phyloP scores from a whole-genome alignment of 228 moss, liverwort and hornwort species.

The Sphagnum magellanicum region DNA sequence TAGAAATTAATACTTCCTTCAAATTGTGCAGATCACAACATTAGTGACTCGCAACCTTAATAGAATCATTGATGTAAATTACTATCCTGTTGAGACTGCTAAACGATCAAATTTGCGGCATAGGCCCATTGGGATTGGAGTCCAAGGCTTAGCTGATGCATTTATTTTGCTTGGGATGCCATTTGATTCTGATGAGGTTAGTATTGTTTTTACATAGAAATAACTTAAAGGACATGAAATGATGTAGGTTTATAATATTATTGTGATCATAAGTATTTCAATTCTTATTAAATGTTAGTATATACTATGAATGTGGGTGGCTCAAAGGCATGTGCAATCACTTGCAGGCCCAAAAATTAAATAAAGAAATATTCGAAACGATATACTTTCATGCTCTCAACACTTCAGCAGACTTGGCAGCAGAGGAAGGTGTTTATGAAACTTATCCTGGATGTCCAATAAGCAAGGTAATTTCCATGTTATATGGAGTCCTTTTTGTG shows the following conservation, averaged over 20 bases:
- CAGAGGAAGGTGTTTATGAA: constrained; percentile 63
- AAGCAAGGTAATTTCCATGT: constrained; percentile 33
- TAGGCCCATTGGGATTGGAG: constrained; percentile 83
- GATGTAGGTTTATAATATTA: background rate
- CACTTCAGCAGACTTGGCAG: constrained; percentile 61
- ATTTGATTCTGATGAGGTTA: constrained; percentile 66
- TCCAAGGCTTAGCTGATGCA: constrained; percentile 87
- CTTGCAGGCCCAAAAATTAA: constrained; percentile 58
- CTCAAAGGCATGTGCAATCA: background rate
- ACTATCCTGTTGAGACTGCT: constrained; percentile 71
- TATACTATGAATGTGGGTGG: no score
- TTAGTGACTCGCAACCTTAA: constrained; percentile 75
- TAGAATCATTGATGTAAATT: constrained; percentile 78
- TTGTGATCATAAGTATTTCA: no score
- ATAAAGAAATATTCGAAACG: constrained; percentile 79
- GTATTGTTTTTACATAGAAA: background rate
- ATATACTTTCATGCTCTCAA: constrained; percentile 77
- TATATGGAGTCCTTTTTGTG: no score
- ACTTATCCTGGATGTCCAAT: constrained; percentile 69
- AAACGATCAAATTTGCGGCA: constrained; percentile 68
- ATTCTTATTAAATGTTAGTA: no score
- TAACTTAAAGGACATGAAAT: background rate
- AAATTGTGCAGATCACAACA: constrained; percentile 49
- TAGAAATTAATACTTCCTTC: no score
- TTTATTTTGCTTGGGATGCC: constrained; percentile 96